Conservation (phyloP, 1,284 basidiomycete species). For the Apiotrichum domesticum region DNA sequence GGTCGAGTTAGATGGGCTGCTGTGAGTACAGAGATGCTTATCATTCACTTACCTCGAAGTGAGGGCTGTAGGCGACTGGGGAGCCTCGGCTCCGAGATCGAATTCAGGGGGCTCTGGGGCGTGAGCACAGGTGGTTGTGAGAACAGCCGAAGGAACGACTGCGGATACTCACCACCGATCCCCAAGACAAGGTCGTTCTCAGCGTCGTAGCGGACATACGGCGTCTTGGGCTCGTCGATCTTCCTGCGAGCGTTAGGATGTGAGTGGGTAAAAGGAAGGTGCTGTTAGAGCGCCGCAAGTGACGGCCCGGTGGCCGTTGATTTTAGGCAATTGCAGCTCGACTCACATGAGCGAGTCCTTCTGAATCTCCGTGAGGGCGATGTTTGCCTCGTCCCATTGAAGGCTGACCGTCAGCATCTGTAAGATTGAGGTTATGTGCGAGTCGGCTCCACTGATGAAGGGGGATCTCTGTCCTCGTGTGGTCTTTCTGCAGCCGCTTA, state of each 20-base stretch:
- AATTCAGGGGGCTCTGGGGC: constrained; percentile 54
- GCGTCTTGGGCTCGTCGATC: constrained; percentile 95
- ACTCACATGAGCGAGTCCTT: constrained; percentile 78
- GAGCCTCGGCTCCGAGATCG: constrained; percentile 24
- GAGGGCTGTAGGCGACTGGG: background rate
- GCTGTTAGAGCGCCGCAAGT: too few species aligned
- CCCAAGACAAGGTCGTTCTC: constrained; percentile 68
- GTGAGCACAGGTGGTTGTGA: background rate
- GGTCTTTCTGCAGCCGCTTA: too few species aligned
- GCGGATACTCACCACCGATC: constrained; percentile 52
- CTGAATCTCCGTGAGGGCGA: constrained; percentile 80
- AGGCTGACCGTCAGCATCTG: constrained; percentile 47
- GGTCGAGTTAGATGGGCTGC: constrained; percentile 1
- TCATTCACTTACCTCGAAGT: constrained; percentile 4
- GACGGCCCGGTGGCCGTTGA: too few species aligned
- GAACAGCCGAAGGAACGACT: background rate
- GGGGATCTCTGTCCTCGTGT: too few species aligned
- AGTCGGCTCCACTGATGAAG: too few species aligned
- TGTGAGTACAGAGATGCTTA: background rate
- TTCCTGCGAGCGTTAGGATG: constrained; percentile 49
- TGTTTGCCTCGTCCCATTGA: constrained; percentile 88
- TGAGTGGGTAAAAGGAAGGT: too few species aligned
- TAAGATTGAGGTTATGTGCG: too few species aligned
- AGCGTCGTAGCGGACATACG: constrained; percentile 82
- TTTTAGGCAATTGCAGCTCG: too few species aligned